These are phyloP conservation scores for Sporothrix brasiliensis DNA, from an alignment of 2,329 filamentous ascomycete genomes.

Conservation along the genomic window DNA sequence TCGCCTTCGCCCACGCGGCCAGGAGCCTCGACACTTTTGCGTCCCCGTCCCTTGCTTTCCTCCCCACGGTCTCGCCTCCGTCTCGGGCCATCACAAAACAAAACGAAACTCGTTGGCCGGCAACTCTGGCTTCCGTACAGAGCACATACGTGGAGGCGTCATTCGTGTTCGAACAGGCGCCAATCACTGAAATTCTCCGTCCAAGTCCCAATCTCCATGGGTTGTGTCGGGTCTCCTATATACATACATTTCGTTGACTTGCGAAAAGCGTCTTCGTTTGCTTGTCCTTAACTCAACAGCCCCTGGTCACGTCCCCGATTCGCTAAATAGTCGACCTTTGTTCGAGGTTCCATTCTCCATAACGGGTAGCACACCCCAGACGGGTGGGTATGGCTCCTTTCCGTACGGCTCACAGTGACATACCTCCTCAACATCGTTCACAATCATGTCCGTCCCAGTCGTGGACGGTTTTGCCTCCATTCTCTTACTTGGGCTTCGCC, in stretches of 20 bases:
- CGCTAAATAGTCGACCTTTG: conserved; percentile 4
- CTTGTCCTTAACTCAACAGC: no score
- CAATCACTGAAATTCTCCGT: conserved; percentile 5
- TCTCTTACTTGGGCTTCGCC: neutral
- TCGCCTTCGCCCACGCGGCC: neutral
- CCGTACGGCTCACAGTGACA: neutral
- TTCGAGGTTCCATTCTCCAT: conserved; percentile 22
- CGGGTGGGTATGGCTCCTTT: neutral
- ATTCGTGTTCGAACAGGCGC: neutral
- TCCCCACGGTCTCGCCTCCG: conserved; percentile 23
- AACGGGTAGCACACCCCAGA: neutral
- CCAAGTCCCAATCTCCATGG: neutral
- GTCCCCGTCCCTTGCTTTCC: neutral
- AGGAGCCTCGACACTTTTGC: neutral
- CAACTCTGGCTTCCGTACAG: conserved; percentile 22
- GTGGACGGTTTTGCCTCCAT: neutral
- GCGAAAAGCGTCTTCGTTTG: neutral
- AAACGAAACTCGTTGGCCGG: conserved; percentile 19
- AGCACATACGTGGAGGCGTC: neutral
- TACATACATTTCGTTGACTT: neutral
- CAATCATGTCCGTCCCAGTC: conserved; percentile 3
- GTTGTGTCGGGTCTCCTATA: no score
- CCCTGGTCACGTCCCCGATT: neutral
- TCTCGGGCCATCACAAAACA: conserved; percentile 26
- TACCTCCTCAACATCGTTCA: conserved; percentile 8